A percentile compares a stretch with the other conserved stretches of the same genome.
These are phyloP conservation scores for Penicillium antarcticum DNA, from an alignment of 495 filamentous ascomycete species.

Conservation along the genomic window DNA sequence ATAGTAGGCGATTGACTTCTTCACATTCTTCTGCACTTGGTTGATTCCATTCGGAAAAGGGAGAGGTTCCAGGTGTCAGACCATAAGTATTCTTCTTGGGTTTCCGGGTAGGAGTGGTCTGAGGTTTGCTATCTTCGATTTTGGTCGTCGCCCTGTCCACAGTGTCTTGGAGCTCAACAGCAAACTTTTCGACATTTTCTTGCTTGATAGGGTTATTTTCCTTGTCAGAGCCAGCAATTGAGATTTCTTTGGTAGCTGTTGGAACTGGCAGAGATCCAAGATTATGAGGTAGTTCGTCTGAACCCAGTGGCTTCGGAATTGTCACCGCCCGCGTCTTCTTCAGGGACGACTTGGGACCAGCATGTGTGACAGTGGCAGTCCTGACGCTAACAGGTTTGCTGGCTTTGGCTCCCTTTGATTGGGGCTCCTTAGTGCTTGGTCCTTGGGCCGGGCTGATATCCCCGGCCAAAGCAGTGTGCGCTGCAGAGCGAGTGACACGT, in stretches of 20 bases:
- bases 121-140: constrained; percentile 6
- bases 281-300: constrained; percentile 44
- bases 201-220: constrained; percentile 9
- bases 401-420: neutral
- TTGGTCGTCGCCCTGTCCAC: constrained; percentile 17
- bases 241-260: neutral
- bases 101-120: constrained; percentile 16
- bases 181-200: constrained; percentile 3
- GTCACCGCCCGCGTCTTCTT: constrained; percentile 2
- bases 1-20: constrained; percentile 68
- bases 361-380: neutral
- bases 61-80: constrained; percentile 46
- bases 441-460: constrained; percentile 1
- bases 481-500: constrained; percentile 25
- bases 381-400: neutral
- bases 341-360: neutral
- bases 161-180: constrained; percentile 14
- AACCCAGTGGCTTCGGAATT: constrained; percentile 10
- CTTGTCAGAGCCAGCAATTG: constrained; percentile 2
- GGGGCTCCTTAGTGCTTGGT: neutral
- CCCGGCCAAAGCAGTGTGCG: constrained; percentile 12
- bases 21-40: constrained; percentile 74
- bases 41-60: constrained; percentile 65
- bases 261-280: constrained; percentile 21
- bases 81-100: constrained; percentile 30